phyloP scores from a whole-genome alignment of 805 yeast species.

The Candida gorgasii region DNA sequence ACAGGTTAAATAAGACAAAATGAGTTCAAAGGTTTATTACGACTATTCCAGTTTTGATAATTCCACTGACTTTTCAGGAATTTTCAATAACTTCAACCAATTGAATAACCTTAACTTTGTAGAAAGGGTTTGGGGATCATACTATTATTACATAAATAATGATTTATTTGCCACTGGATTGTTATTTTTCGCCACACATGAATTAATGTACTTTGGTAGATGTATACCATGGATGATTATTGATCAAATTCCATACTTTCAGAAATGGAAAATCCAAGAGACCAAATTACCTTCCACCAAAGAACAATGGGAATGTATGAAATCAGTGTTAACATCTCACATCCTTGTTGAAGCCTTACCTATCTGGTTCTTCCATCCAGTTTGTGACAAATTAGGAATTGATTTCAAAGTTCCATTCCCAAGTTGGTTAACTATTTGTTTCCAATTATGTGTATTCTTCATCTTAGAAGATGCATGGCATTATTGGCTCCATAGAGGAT shows the following conservation, averaged over 20 bases:
- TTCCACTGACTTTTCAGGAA: slow-evolving; percentile 31
- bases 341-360: slow-evolving; percentile 61
- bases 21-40: slow-evolving; percentile 25
- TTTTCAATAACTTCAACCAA: slow-evolving; percentile 29
- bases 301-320: slow-evolving; percentile 64
- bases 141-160: slow-evolving; percentile 54
- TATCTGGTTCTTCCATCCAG: slow-evolving; percentile 63
- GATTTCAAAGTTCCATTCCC: slow-evolving; percentile 57
- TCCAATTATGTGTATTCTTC: slow-evolving; percentile 51
- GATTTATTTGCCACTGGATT: slow-evolving; percentile 61
- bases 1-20: not conserved
- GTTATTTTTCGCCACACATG: slow-evolving; percentile 55
- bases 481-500: slow-evolving; percentile 58
- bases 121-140: slow-evolving; percentile 57
- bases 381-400: slow-evolving; percentile 50
- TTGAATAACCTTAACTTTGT: slow-evolving; percentile 31
- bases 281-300: slow-evolving; percentile 51
- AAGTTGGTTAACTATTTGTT: slow-evolving; percentile 36
- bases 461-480: slow-evolving; percentile 61
- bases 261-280: slow-evolving; percentile 55
- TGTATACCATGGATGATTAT: slow-evolving; percentile 60
- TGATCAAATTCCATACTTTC: slow-evolving; percentile 53
- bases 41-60: slow-evolving; percentile 33
- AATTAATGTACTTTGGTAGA: slow-evolving; percentile 57
- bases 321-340: slow-evolving; percentile 57